These are phyloP conservation scores for Teunomyces lycoperdinae DNA, from an alignment of 805 yeast genomes.

Conservation along the genomic window DNA sequence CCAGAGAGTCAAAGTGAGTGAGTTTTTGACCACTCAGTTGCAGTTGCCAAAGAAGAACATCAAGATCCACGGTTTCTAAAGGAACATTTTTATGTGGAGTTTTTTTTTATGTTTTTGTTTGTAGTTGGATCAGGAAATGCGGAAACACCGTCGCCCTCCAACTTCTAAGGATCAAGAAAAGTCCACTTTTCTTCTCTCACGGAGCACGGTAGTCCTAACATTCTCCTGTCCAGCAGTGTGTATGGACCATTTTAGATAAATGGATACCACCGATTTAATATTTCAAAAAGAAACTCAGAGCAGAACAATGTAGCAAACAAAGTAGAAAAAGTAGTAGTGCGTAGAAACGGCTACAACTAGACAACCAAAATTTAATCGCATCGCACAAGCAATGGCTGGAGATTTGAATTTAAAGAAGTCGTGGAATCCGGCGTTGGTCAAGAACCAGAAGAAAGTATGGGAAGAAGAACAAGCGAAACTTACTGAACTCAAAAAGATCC, in stretches of 20 bases:
- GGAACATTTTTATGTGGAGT: background rate
- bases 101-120: background rate
- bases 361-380: background rate
- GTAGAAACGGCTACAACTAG: background rate
- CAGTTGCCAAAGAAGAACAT: slow-evolving; percentile 93
- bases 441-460: slow-evolving; percentile 86
- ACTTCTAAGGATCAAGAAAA: background rate
- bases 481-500: slow-evolving; percentile 62
- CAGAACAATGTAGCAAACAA: no score
- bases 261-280: background rate
- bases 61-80: slow-evolving; percentile 95
- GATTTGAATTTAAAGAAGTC: slow-evolving; percentile 90
- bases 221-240: background rate
- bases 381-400: slow-evolving; percentile 45
- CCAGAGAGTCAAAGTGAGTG: slow-evolving; percentile 94
- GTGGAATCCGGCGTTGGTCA: slow-evolving; percentile 90
- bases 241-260: slow-evolving; percentile 5
- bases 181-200: background rate
- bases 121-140: background rate
- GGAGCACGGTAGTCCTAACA: background rate
- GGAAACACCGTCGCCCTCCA: no score
- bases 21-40: slow-evolving; percentile 82
- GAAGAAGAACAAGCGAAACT: slow-evolving; percentile 73
- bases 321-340: background rate
- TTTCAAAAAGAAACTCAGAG: background rate